Evolutionary conservation across 208 protist genomes (phyloP).

Genomic region (Leishmania tarentolae): DNA sequence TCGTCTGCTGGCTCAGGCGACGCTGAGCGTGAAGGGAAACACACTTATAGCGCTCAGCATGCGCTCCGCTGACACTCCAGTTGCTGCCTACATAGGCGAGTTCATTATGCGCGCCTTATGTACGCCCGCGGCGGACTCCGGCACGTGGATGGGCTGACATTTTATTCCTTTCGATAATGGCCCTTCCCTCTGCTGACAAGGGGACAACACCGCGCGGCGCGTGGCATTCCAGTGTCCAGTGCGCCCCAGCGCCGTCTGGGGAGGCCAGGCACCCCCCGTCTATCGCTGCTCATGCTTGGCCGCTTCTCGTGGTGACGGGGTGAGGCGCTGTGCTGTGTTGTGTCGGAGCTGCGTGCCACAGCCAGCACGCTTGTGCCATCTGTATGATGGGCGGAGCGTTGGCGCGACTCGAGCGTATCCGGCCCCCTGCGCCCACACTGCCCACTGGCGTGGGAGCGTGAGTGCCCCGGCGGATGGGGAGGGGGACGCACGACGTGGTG

Average conservation of each 20-base stretch:
- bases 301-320: neutral
- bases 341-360: neutral
- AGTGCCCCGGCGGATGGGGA: too few relatives aligned
- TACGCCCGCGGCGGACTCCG: slow-evolving; percentile 4
- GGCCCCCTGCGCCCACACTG: too few relatives aligned
- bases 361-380: neutral
- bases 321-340: neutral
- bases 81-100: slow-evolving; percentile 56
- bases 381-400: neutral
- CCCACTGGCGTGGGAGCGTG: neutral
- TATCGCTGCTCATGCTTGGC: neutral
- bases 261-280: too few relatives aligned
- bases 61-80: slow-evolving; percentile 38
- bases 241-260: neutral
- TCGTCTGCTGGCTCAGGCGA: slow-evolving; percentile 43
- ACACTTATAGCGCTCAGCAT: slow-evolving; percentile 37
- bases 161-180: neutral
- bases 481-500: neutral
- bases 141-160: neutral
- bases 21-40: slow-evolving; percentile 27
- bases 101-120: slow-evolving; percentile 34
- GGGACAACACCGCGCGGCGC: neutral
- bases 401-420: neutral
- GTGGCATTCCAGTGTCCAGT: neutral
- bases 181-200: neutral